phyloP scores from a whole-genome alignment of 495 filamentous ascomycete genomes.

The Trichoderma orchidacearum region DNA sequence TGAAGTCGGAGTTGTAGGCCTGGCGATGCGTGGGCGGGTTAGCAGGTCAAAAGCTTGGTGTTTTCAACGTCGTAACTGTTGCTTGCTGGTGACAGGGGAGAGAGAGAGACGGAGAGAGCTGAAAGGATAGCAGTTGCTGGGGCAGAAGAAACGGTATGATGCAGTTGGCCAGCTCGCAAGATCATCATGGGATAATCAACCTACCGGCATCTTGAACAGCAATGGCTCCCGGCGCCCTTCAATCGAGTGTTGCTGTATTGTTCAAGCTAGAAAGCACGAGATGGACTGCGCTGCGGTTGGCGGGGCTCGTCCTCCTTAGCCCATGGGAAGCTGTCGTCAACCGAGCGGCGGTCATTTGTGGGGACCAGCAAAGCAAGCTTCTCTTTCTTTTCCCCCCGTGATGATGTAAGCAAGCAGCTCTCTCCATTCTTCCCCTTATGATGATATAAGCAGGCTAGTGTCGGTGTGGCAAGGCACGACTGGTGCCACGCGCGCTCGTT shows the following conservation, averaged over 20 bases:
- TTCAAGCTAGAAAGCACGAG: background rate
- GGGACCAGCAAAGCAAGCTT: background rate
- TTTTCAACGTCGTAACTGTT: background rate
- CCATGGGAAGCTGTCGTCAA: slow-evolving; percentile 2
- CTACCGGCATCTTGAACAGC: slow-evolving; percentile 20
- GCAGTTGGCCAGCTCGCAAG: background rate
- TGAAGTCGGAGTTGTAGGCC: slow-evolving; percentile 93
- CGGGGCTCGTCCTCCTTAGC: background rate
- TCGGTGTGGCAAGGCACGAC: background rate
- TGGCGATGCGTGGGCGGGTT: slow-evolving; percentile 19
- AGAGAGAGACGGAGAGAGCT: background rate
- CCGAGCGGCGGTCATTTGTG: background rate
- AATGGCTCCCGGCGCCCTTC: background rate
- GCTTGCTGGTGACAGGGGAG: background rate
- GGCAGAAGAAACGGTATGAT: background rate
- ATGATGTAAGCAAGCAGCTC: background rate
- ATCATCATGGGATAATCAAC: background rate
- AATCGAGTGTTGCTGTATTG: background rate
- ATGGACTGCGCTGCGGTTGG: background rate
- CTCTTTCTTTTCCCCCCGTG: no score
- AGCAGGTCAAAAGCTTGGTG: no score
- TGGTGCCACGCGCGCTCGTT: no score
- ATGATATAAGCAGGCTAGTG: background rate
- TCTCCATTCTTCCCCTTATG: background rate
- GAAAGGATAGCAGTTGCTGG: background rate